A percentile compares a stretch with the other conserved stretches of the same genome.
phyloP scores from a whole-genome alignment of 345 rosid species.

The Turnera subulata region DNA sequence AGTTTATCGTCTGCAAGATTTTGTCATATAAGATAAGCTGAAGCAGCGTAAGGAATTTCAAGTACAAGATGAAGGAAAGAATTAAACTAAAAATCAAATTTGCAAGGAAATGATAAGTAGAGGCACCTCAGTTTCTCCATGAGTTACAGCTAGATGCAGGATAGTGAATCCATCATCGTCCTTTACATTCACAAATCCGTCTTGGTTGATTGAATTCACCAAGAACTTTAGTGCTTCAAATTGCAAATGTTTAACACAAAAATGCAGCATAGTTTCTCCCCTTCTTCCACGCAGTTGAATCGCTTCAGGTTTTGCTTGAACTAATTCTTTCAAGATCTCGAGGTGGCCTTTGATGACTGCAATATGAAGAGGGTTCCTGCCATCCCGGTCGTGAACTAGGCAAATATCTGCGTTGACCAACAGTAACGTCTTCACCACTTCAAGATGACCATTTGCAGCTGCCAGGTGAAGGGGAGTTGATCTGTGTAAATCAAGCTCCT shows the following conservation, averaged over 20 bases:
- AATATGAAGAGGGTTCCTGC: too few relatives aligned
- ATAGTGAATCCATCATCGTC: too few relatives aligned
- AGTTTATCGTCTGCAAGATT: too few relatives aligned
- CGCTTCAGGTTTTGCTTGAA: too few relatives aligned
- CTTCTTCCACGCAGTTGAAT: neutral
- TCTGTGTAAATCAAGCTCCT: conserved; percentile 3
- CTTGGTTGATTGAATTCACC: too few relatives aligned
- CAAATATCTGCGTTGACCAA: neutral
- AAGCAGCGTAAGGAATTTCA: neutral
- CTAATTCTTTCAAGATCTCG: too few relatives aligned
- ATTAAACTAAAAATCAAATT: too few relatives aligned
- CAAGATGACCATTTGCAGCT: conserved; percentile 10
- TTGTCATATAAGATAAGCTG: neutral
- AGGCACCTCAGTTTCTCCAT: conserved; percentile 27
- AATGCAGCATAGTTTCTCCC: conserved; percentile 3
- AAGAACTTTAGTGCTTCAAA: conserved; percentile 18
- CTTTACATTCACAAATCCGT: too few relatives aligned
- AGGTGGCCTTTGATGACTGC: too few relatives aligned
- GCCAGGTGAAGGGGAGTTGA: conserved; percentile 15
- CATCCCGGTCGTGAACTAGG: too few relatives aligned
- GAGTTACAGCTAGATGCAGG: conserved; percentile 18
- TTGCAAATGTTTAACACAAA: conserved; percentile 18
- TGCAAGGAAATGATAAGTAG: too few relatives aligned
- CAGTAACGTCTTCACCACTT: conserved; percentile 2
- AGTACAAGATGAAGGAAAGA: neutral